phyloP scores from a whole-genome alignment of 805 yeast species.

The Myxozyma melibiosi region DNA sequence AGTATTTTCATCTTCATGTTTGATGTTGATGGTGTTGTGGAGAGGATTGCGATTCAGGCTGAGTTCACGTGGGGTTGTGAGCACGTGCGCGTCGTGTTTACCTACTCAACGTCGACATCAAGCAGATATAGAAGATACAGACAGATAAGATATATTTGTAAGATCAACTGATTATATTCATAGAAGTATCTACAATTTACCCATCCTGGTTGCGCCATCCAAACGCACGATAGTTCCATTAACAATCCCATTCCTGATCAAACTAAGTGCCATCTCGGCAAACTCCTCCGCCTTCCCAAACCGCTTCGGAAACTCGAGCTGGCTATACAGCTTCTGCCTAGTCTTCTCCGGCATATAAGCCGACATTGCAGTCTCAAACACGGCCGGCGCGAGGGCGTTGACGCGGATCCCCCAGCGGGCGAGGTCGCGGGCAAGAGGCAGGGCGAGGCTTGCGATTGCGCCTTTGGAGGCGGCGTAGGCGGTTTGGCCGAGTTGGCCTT shows the following conservation, averaged over 20 bases:
- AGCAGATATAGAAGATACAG: not conserved
- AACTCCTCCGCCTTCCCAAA: constrained; percentile 27
- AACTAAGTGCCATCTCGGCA: constrained; percentile 10
- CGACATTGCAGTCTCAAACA: constrained; percentile 27
- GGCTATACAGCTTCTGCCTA: not conserved
- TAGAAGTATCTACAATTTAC: constrained; percentile 15
- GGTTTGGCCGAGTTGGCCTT: constrained; percentile 25
- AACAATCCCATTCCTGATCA: constrained; percentile 17
- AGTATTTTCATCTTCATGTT: too few species aligned
- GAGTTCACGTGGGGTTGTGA: too few species aligned
- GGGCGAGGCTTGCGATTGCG: constrained; percentile 18
- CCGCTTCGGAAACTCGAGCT: constrained; percentile 24
- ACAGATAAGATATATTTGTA: not conserved
- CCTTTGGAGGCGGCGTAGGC: constrained; percentile 34
- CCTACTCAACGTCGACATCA: too few species aligned
- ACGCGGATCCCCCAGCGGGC: constrained; percentile 27
- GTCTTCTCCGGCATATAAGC: constrained; percentile 4
- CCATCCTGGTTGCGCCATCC: constrained; percentile 28
- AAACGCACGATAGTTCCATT: constrained; percentile 25
- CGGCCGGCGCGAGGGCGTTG: constrained; percentile 19
- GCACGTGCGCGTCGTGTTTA: too few species aligned
- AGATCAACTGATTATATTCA: too few species aligned
- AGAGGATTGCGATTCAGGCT: too few species aligned
- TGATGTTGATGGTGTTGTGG: too few species aligned
- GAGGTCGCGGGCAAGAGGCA: constrained; percentile 28